These are phyloP conservation scores for Fusarium sp. DNA, from an alignment of 2,329 filamentous ascomycete genomes.

Conservation along the genomic window DNA sequence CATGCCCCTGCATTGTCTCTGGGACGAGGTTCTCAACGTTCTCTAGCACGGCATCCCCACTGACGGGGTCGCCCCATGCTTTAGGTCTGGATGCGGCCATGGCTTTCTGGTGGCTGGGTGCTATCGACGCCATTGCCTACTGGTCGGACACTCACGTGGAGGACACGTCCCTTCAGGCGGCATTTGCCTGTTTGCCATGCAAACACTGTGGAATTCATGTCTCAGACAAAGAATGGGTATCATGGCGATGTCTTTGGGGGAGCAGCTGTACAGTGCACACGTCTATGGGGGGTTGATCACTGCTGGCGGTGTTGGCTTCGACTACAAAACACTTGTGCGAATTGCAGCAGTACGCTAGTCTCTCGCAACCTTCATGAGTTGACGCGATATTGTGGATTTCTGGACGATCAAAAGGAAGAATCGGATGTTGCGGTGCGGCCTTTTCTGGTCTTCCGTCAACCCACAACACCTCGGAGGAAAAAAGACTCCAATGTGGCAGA, in stretches of 20 bases:
- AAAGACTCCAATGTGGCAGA: neutral
- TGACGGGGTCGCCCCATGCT: constrained; percentile 5
- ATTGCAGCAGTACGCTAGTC: too few relatives aligned
- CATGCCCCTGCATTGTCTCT: neutral
- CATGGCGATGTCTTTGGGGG: neutral
- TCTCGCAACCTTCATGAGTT: too few relatives aligned
- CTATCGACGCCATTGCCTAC: constrained; percentile 24
- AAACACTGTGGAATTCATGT: neutral
- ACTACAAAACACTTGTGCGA: too few relatives aligned
- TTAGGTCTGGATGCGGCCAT: constrained; percentile 32
- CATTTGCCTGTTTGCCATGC: constrained; percentile 8
- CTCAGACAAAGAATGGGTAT: constrained; percentile 1
- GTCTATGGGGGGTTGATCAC: too few relatives aligned
- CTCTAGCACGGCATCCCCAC: constrained; percentile 1
- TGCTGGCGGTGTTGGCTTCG: too few relatives aligned
- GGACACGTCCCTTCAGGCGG: neutral
- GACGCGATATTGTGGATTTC: too few relatives aligned
- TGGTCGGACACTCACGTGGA: constrained; percentile 5
- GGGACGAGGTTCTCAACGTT: neutral
- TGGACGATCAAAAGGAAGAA: too few relatives aligned
- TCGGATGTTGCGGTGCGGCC: neutral
- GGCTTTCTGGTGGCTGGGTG: constrained; percentile 29
- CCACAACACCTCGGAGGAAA: neutral
- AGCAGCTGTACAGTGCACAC: too few relatives aligned
- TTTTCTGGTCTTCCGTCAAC: neutral